Conservation (phyloP, 805 yeast species). For the Danielozyma ontarioensis region DNA sequence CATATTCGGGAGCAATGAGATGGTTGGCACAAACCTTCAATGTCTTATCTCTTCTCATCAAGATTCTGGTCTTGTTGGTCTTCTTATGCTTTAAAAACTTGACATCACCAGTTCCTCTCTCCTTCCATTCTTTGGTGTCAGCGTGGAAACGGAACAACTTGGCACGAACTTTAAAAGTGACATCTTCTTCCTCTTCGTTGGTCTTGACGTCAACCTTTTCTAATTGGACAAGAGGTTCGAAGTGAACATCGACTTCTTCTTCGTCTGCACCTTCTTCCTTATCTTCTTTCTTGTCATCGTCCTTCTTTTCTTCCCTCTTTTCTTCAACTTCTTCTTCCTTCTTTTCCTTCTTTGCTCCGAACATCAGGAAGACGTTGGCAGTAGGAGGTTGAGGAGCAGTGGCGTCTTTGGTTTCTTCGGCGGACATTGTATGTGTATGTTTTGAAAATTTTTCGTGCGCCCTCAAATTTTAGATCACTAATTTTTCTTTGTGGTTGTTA, state of each 20-base stretch:
- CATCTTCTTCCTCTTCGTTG: conserved; percentile 87
- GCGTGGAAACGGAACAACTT: conserved; percentile 87
- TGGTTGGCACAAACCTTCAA: conserved; percentile 98
- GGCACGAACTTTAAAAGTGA: conserved; percentile 82
- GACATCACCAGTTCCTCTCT: conserved; percentile 98
- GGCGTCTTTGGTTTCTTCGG: conserved; percentile 24
- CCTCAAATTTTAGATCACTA: neutral
- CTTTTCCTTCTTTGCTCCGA: conserved; percentile 83
- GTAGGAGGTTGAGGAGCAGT: conserved; percentile 60
- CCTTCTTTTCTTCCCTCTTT: conserved; percentile 28
- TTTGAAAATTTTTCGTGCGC: conserved; percentile 1
- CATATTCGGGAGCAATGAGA: conserved; percentile 75
- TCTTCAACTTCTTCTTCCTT: conserved; percentile 39
- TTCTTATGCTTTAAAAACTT: conserved; percentile 88
- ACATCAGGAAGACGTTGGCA: conserved; percentile 86
- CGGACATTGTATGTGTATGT: conserved; percentile 27
- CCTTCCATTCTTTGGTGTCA: conserved; percentile 94
- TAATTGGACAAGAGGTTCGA: conserved; percentile 91
- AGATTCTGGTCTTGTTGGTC: conserved; percentile 76
- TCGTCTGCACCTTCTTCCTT: conserved; percentile 49
- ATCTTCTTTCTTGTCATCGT: conserved; percentile 27
- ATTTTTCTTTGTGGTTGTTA: too few species aligned
- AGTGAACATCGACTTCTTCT: conserved; percentile 82
- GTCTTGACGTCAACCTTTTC: conserved; percentile 97
- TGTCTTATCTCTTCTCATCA: conserved; percentile 99